These are phyloP conservation scores for Moesziomyces sp. DNA, from an alignment of 1,284 basidiomycete species.

Conservation along the genomic window DNA sequence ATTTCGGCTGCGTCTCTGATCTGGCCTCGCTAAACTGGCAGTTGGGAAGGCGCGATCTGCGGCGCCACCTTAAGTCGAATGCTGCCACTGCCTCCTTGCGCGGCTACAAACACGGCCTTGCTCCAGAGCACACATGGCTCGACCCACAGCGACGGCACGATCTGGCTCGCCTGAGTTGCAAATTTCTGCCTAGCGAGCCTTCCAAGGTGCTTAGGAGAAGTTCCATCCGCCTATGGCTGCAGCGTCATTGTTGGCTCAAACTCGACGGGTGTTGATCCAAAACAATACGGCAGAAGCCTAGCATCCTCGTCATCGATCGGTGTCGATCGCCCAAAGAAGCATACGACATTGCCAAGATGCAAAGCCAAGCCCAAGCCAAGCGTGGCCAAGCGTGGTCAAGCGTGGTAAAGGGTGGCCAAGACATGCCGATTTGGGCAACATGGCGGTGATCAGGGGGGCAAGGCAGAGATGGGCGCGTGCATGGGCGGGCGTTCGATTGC, in stretches of 20 bases:
- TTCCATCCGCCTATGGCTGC: not conserved
- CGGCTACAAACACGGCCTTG: not conserved
- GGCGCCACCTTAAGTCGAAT: not conserved
- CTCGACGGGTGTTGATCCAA: not conserved
- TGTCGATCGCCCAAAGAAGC: not conserved
- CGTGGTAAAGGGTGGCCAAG: not conserved
- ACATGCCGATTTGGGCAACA: not conserved
- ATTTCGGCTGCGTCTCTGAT: not conserved
- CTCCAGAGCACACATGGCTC: too few species aligned
- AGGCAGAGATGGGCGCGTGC: not conserved
- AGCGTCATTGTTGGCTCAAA: not conserved
- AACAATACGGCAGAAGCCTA: not conserved
- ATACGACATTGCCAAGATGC: not conserved
- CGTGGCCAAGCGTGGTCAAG: not conserved
- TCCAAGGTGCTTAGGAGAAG: not conserved
- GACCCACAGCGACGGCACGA: too few species aligned
- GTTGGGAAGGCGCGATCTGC: not conserved
- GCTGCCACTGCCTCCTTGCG: not conserved
- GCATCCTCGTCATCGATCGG: not conserved
- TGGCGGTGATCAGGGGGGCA: not conserved
- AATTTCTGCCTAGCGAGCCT: not conserved
- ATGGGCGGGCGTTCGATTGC: not conserved
- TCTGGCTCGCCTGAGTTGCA: not conserved
- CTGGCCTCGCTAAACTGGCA: too few species aligned
- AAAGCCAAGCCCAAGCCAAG: not conserved